Conservation (phyloP, 306 rosid genomes). For the Pterocarpus santalinus region DNA sequence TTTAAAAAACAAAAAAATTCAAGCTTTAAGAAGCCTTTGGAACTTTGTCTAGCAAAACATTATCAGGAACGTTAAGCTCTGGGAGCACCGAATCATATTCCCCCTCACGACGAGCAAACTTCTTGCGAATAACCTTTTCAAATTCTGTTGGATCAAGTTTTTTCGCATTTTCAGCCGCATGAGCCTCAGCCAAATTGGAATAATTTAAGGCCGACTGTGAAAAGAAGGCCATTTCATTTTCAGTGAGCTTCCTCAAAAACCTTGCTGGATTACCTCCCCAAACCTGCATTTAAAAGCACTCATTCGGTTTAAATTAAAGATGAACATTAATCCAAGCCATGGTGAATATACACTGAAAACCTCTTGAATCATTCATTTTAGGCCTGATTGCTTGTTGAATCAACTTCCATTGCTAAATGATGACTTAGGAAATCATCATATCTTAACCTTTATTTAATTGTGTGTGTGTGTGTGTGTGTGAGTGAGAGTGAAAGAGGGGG, state of each 20-base stretch:
- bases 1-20: conserved; percentile 32
- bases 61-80: conserved; percentile 68
- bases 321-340: neutral
- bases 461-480: too few species aligned
- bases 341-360: conserved; percentile 27
- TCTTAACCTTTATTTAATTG: conserved; percentile 22
- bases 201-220: conserved; percentile 88
- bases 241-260: conserved; percentile 92
- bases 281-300: conserved; percentile 59
- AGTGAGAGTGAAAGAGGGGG: too few species aligned
- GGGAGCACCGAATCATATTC: conserved; percentile 70
- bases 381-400: neutral
- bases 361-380: conserved; percentile 30
- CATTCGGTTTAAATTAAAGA: conserved; percentile 15
- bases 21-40: conserved; percentile 60
- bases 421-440: conserved; percentile 4
- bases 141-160: conserved; percentile 76
- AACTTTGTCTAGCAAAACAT: conserved; percentile 58
- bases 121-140: conserved; percentile 79
- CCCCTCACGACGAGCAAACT: conserved; percentile 71
- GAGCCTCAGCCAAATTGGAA: conserved; percentile 88
- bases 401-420: conserved; percentile 18
- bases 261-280: conserved; percentile 99
- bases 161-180: conserved; percentile 91
- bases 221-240: conserved; percentile 90